phyloP scores from a whole-genome alignment of 2,329 filamentous ascomycete genomes.

The Mariannaea elegans region DNA sequence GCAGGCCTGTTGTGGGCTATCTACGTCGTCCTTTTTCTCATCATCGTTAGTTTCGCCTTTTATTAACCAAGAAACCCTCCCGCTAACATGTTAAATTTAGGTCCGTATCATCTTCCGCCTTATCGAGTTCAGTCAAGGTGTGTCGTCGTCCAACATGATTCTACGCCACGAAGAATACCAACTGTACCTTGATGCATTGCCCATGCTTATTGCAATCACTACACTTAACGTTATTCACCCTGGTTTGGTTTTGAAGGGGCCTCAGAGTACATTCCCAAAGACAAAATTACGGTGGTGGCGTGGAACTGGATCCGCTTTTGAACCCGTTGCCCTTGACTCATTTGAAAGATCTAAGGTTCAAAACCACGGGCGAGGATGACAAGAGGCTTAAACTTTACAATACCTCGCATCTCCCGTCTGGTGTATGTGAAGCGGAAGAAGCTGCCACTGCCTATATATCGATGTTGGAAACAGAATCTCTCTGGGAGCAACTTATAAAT shows the following conservation, averaged over 20 bases:
- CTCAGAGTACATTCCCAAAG: conserved; percentile 15
- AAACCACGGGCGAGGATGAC: too few species aligned
- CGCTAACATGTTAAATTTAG: neutral
- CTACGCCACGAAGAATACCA: conserved; percentile 52
- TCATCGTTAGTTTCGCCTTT: conserved; percentile 38
- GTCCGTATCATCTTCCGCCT: conserved; percentile 62
- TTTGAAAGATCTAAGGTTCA: too few species aligned
- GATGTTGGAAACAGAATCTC: too few species aligned
- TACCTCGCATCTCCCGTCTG: too few species aligned
- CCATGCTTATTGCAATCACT: conserved; percentile 53
- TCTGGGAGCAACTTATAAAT: too few species aligned
- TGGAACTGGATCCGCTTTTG: too few species aligned
- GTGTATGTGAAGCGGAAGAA: too few species aligned
- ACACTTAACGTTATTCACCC: conserved; percentile 51
- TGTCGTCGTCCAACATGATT: conserved; percentile 38
- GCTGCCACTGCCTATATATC: too few species aligned
- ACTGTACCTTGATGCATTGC: conserved; percentile 52
- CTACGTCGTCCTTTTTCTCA: conserved; percentile 45
- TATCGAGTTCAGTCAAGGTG: conserved; percentile 54
- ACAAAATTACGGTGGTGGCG: conserved; percentile 15
- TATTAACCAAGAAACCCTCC: too few species aligned
- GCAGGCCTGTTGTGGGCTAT: conserved; percentile 24
- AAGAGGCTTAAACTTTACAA: too few species aligned
- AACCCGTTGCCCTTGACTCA: too few species aligned
- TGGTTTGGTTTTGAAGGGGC: conserved; percentile 28